Percentiles rank a stretch among this genome's conserved stretches.
phyloP scores from a whole-genome alignment of 768 basidiomycete genomes.

The Favolaschia claudopus region DNA sequence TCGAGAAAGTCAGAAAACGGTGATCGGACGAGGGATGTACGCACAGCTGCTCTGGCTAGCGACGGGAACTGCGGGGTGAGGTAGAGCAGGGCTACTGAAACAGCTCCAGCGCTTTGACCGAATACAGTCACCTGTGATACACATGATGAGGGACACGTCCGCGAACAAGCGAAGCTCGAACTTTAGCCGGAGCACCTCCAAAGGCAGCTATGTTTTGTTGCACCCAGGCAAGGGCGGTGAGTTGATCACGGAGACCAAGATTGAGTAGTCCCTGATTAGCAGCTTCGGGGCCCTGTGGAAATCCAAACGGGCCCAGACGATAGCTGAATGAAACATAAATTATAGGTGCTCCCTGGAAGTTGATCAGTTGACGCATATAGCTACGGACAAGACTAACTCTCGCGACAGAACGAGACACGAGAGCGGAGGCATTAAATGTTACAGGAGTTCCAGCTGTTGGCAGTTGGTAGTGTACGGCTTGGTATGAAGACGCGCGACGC shows the following conservation, averaged over 20 bases:
- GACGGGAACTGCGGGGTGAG: background rate
- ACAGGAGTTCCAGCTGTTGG: constrained; percentile 25
- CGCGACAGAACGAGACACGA: constrained; percentile 14
- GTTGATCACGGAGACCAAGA: constrained; percentile 38
- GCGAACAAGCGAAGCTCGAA: constrained; percentile 35
- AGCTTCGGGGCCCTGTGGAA: constrained; percentile 35
- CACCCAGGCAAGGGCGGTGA: constrained; percentile 41
- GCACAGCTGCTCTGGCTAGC: too few relatives aligned
- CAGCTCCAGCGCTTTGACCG: background rate
- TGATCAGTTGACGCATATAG: background rate
- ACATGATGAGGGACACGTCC: background rate
- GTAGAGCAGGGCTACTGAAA: background rate
- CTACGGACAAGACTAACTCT: background rate
- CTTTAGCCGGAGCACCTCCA: constrained; percentile 23
- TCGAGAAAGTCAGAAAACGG: background rate
- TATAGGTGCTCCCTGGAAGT: constrained; percentile 38
- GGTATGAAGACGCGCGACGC: background rate
- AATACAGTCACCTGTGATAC: background rate
- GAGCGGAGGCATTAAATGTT: constrained; percentile 32
- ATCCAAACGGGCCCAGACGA: constrained; percentile 50
- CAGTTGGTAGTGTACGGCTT: background rate
- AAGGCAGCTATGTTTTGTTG: constrained; percentile 14
- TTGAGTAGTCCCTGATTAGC: constrained; percentile 31
- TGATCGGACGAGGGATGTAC: background rate
- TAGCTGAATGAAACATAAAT: constrained; percentile 53